These are phyloP conservation scores for Fusarium cicatricum DNA, from an alignment of 2,329 filamentous ascomycete species.

Conservation along the genomic window DNA sequence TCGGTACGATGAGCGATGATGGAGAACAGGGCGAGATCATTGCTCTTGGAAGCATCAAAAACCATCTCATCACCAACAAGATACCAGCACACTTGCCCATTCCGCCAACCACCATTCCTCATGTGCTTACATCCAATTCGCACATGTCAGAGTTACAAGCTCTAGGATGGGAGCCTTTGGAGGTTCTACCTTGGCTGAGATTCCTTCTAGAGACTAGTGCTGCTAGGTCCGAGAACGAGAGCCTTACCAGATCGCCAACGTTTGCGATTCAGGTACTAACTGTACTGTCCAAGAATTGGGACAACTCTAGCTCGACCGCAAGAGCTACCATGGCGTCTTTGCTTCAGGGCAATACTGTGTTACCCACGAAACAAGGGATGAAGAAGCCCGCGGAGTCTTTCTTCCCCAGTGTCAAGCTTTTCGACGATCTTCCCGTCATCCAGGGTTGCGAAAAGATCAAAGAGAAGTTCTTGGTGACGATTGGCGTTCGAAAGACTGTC, in stretches of 20 bases:
- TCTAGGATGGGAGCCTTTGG: slow-evolving; percentile 86
- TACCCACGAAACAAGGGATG: slow-evolving; percentile 94
- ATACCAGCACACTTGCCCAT: slow-evolving; percentile 85
- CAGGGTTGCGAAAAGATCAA: slow-evolving; percentile 81
- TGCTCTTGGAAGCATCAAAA: slow-evolving; percentile 76
- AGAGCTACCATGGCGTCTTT: slow-evolving; percentile 72
- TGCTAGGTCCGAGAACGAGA: slow-evolving; percentile 67
- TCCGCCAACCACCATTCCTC: slow-evolving; percentile 83
- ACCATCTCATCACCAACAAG: slow-evolving; percentile 77
- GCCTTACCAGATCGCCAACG: slow-evolving; percentile 73
- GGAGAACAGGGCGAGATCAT: slow-evolving; percentile 75
- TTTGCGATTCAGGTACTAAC: slow-evolving; percentile 82
- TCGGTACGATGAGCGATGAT: slow-evolving; percentile 73
- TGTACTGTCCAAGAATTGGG: slow-evolving; percentile 90
- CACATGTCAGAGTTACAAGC: slow-evolving; percentile 74
- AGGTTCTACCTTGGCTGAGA: slow-evolving; percentile 84
- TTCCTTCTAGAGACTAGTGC: slow-evolving; percentile 77
- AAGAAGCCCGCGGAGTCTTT: slow-evolving; percentile 85
- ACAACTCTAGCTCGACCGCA: slow-evolving; percentile 72
- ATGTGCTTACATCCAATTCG: slow-evolving; percentile 80
- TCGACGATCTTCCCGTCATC: slow-evolving; percentile 89
- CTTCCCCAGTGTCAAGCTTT: slow-evolving; percentile 91
- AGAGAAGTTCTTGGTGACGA: slow-evolving; percentile 83
- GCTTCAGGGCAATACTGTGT: slow-evolving; percentile 74
- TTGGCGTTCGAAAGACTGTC: slow-evolving; percentile 94